Evolutionary conservation across 192 early-diverging fungal genomes (phyloP).

Genomic region (Jimgerdemannia flammicorona): DNA sequence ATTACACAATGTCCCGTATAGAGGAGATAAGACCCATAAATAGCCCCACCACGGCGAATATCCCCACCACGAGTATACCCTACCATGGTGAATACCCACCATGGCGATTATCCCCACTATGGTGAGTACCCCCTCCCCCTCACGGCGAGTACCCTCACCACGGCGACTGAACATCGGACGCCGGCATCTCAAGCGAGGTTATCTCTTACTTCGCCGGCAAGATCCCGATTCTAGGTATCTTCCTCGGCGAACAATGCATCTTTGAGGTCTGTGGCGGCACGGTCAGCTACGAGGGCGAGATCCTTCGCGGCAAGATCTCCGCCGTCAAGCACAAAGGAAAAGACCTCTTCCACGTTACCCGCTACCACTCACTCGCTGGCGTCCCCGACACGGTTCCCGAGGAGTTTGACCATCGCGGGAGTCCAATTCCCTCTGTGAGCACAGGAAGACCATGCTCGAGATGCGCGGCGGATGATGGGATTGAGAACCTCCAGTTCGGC

Average conservation of each 20-base stretch:
- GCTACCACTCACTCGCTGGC: slow-evolving; percentile 97
- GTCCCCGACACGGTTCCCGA: slow-evolving; percentile 78
- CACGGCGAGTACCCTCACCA: too few species aligned
- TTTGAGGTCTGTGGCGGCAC: slow-evolving; percentile 93
- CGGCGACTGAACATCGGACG: slow-evolving; percentile 87
- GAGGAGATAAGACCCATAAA: too few species aligned
- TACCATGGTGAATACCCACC: too few species aligned
- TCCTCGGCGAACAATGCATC: slow-evolving; percentile 98
- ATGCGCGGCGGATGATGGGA: slow-evolving; percentile 89
- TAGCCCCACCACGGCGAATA: too few species aligned
- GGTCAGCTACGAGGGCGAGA: slow-evolving; percentile 91
- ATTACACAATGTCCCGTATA: too few species aligned
- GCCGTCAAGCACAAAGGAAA: slow-evolving; percentile 87
- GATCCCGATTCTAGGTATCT: slow-evolving; percentile 95
- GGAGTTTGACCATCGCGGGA: slow-evolving; percentile 86
- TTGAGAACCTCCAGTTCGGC: slow-evolving; percentile 49
- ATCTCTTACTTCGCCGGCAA: slow-evolving; percentile 88
- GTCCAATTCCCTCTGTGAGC: slow-evolving; percentile 93
- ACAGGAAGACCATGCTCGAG: slow-evolving; percentile 77
- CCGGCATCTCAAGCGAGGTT: slow-evolving; percentile 87
- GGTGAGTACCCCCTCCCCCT: too few species aligned
- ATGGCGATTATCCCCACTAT: too few species aligned
- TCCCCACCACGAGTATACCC: too few species aligned
- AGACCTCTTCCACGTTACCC: slow-evolving; percentile 86
- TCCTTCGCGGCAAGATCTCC: slow-evolving; percentile 95